phyloP scores from a whole-genome alignment of 1,284 basidiomycete genomes.

The Malassezia restricta region DNA sequence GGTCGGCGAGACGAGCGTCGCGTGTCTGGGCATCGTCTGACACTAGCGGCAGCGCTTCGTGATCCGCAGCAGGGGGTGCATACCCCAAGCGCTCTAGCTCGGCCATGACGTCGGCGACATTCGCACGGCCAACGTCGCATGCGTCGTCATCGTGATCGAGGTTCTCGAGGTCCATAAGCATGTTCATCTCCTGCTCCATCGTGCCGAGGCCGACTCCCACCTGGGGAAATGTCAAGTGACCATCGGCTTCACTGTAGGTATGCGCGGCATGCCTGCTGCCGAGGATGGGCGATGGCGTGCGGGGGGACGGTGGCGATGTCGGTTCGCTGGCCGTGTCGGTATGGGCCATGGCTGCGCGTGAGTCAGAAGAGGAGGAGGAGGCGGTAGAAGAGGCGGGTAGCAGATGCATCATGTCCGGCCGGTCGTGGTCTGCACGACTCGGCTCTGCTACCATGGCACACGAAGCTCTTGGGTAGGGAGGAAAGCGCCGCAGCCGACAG shows the following conservation, averaged over 20 bases:
- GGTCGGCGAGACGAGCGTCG: not conserved
- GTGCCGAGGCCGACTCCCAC: slow-evolving; percentile 31
- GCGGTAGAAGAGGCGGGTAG: not conserved
- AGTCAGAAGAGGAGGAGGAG: not conserved
- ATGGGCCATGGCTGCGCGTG: not conserved
- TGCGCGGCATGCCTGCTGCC: slow-evolving; percentile 16
- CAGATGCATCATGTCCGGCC: not conserved
- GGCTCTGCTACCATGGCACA: not conserved
- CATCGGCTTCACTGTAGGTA: not conserved
- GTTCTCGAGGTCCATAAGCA: slow-evolving; percentile 26
- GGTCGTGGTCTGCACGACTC: not conserved
- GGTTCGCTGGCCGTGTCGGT: not conserved
- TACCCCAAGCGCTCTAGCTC: not conserved
- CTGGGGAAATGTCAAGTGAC: slow-evolving; percentile 34
- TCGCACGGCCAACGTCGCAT: slow-evolving; percentile 11
- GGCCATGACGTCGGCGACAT: slow-evolving; percentile 18
- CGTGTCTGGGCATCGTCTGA: not conserved
- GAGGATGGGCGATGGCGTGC: slow-evolving; percentile 37
- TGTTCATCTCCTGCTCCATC: slow-evolving; percentile 30
- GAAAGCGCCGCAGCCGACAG: not conserved
- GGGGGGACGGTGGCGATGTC: slow-evolving; percentile 11
- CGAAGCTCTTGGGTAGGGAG: too few relatives aligned
- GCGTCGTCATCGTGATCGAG: slow-evolving; percentile 3
- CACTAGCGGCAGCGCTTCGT: not conserved
- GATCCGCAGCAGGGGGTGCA: not conserved